Evolutionary conservation across 1,284 basidiomycete genomes (phyloP).

Genomic region (Vanrija sp.): DNA sequence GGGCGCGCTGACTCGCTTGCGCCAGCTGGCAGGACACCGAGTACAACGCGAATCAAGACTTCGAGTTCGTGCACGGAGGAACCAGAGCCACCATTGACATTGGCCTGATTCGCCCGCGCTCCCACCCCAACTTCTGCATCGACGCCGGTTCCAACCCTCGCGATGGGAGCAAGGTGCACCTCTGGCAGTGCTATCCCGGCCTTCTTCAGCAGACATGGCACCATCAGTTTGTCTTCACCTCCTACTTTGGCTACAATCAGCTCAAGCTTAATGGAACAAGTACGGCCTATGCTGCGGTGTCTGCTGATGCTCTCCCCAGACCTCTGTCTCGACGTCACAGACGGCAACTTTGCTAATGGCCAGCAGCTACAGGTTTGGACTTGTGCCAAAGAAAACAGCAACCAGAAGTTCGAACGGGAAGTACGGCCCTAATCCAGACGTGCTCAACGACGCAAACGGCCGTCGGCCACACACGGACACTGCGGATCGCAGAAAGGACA

Average conservation of each 20-base stretch:
- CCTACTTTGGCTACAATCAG: too few species aligned
- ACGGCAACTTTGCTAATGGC: constrained; percentile 27
- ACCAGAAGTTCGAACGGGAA: constrained; percentile 18
- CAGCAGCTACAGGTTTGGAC: constrained; percentile 36
- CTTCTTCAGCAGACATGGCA: constrained; percentile 7
- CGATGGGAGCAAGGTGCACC: constrained; percentile 2
- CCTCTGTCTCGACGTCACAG: constrained; percentile 32
- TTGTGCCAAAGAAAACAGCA: constrained; percentile 31
- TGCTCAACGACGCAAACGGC: too few species aligned
- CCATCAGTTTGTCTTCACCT: not conserved
- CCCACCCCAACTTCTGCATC: too few species aligned
- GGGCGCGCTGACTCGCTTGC: too few species aligned
- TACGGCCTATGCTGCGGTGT: too few species aligned
- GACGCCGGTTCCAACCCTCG: not conserved
- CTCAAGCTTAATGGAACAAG: not conserved
- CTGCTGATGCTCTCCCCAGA: not conserved
- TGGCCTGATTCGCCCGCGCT: too few species aligned
- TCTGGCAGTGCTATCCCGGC: constrained; percentile 13
- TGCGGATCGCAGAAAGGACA: too few species aligned
- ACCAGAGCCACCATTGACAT: too few species aligned
- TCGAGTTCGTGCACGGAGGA: too few species aligned
- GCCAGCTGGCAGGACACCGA: not conserved
- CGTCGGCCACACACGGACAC: too few species aligned
- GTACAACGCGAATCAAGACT: constrained; percentile 2
- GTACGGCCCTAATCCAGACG: too few species aligned